Percentiles rank a stretch among this genome's conserved stretches.
Conservation (phyloP, 139 green algal genomes). For the Chlamydomonas eustigma region DNA sequence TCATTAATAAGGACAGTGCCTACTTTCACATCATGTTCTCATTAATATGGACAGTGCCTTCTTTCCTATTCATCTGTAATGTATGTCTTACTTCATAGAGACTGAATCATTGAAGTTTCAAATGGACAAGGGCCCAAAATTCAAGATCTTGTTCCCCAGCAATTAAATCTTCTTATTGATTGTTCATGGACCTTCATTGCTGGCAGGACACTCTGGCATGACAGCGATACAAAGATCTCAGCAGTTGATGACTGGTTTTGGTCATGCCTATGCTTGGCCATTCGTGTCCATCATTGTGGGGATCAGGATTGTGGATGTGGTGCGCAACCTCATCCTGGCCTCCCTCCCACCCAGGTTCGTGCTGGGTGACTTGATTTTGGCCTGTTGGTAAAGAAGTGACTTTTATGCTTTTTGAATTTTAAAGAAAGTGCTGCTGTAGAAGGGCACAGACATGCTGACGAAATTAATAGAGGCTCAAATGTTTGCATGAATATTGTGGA, state of each 20-base stretch:
- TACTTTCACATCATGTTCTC: background rate
- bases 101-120: too few species aligned
- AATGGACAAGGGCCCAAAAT: too few species aligned
- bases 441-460: too few species aligned
- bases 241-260: slow-evolving; percentile 26
- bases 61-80: background rate
- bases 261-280: slow-evolving; percentile 36
- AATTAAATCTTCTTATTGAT: background rate
- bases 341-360: slow-evolving; percentile 39
- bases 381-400: too few species aligned
- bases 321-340: slow-evolving; percentile 25
- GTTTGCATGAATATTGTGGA: too few species aligned
- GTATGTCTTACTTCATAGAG: too few species aligned
- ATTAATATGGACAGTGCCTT: slow-evolving; percentile 15
- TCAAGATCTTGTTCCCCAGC: too few species aligned
- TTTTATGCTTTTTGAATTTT: too few species aligned
- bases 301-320: slow-evolving; percentile 4
- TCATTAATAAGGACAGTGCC: slow-evolving; percentile 14
- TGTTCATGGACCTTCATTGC: background rate
- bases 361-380: too few species aligned
- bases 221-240: slow-evolving; percentile 23
- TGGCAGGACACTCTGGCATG: slow-evolving; percentile 2
- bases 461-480: too few species aligned
- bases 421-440: too few species aligned
- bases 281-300: slow-evolving; percentile 32